Percentiles rank a stretch among this genome's conserved stretches.
Evolutionary conservation across 2,329 filamentous ascomycete species (phyloP).

Genomic region (Elsinoe arachidis): DNA sequence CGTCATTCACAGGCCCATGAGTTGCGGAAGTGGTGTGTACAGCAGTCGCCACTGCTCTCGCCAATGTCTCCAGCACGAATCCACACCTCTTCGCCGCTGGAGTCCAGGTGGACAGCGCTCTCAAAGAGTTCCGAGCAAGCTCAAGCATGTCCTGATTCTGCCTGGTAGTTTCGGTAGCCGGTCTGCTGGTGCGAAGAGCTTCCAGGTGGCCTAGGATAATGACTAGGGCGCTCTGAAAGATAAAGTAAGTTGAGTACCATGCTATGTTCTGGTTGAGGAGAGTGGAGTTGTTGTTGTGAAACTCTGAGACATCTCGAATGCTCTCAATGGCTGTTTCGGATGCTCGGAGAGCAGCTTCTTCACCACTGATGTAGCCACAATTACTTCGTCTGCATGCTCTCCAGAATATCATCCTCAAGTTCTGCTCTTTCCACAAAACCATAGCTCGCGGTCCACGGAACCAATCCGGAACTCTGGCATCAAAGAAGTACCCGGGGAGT

Average conservation of each 20-base stretch:
- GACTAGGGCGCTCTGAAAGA: background rate
- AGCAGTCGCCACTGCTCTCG: background rate
- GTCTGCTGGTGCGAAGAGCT: background rate
- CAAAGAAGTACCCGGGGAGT: slow-evolving; percentile 18
- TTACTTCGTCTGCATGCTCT: background rate
- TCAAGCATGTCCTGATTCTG: background rate
- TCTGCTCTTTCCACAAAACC: slow-evolving; percentile 20
- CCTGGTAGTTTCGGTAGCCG: background rate
- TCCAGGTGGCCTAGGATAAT: background rate
- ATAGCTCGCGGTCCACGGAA: slow-evolving; percentile 19
- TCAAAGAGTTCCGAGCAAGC: background rate
- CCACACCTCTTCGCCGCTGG: background rate
- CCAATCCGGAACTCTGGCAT: slow-evolving; percentile 17
- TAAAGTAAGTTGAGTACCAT: slow-evolving; percentile 3
- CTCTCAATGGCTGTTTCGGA: background rate
- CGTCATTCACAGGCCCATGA: background rate
- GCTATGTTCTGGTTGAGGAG: background rate
- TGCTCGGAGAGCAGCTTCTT: background rate
- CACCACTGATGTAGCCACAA: background rate
- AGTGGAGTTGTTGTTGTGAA: background rate
- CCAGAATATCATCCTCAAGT: slow-evolving; percentile 16
- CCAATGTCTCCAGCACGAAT: background rate
- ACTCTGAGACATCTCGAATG: background rate
- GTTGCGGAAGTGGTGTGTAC: background rate
- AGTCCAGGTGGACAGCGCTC: background rate